Percentiles rank a stretch among this genome's conserved stretches.
Evolutionary conservation across 495 filamentous ascomycete species (phyloP).

Genomic region (Annulohypoxylon bovei): DNA sequence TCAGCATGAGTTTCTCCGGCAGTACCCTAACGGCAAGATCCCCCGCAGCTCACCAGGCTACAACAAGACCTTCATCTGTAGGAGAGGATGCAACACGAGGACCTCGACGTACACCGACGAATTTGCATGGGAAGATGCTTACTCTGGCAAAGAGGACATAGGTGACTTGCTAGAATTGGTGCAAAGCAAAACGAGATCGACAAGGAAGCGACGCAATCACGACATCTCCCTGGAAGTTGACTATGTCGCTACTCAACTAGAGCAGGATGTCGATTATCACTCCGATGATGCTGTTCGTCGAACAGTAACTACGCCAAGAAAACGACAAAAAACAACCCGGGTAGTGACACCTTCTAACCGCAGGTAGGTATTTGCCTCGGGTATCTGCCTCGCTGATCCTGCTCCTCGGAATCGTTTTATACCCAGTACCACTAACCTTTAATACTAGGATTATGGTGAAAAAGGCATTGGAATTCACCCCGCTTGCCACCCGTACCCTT

Average conservation of each 20-base stretch:
- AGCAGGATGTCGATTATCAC: conserved; percentile 49
- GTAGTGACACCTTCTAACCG: conserved; percentile 45
- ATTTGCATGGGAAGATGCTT: conserved; percentile 90
- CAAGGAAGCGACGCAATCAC: conserved; percentile 64
- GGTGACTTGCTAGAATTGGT: conserved; percentile 70
- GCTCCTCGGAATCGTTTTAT: neutral
- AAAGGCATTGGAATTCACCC: conserved; percentile 93
- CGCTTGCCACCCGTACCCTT: conserved; percentile 85
- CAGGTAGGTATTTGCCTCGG: conserved; percentile 31
- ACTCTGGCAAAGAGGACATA: conserved; percentile 69
- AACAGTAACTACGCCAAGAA: conserved; percentile 49
- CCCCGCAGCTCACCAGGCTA: conserved; percentile 77
- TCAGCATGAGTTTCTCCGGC: conserved; percentile 65
- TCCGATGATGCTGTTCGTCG: conserved; percentile 57
- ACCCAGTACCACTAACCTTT: conserved; percentile 70
- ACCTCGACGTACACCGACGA: conserved; percentile 93
- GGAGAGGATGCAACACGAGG: conserved; percentile 85
- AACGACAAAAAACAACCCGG: conserved; percentile 48
- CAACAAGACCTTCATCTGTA: conserved; percentile 91
- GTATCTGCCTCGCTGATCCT: neutral
- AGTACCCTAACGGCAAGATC: conserved; percentile 80
- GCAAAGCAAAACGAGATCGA: conserved; percentile 73
- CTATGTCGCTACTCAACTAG: conserved; percentile 52
- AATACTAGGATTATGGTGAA: conserved; percentile 80
- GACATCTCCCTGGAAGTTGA: conserved; percentile 52